Percentiles rank a stretch among this genome's conserved stretches.
Conservation (phyloP, 2,329 filamentous ascomycete species). For the Aureobasidium sp. region DNA sequence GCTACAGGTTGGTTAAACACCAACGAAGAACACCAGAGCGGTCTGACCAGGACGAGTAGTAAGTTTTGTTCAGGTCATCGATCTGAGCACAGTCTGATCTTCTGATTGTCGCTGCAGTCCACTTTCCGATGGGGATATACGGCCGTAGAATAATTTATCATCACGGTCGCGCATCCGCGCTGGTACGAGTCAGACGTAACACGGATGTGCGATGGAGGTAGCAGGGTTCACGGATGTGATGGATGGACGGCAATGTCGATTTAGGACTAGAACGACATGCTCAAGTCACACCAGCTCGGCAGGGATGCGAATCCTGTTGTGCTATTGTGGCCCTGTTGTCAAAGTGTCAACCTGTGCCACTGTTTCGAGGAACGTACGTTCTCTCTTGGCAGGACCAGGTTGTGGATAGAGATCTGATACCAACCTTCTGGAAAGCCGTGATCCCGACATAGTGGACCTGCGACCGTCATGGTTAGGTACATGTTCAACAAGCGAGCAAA, state of each 20-base stretch:
- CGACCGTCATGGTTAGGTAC: not conserved
- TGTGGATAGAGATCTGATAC: slow-evolving; percentile 12
- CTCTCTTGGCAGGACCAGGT: slow-evolving; percentile 11
- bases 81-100: not conserved
- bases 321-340: slow-evolving; percentile 1
- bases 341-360: slow-evolving; percentile 18
- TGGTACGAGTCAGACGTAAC: not conserved
- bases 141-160: not conserved
- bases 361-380: slow-evolving; percentile 1
- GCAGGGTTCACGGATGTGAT: not conserved
- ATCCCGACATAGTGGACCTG: slow-evolving; percentile 10
- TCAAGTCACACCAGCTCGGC: not conserved
- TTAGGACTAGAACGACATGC: not conserved
- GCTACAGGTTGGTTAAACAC: not conserved
- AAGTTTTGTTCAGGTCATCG: not conserved
- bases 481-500: not conserved
- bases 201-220: not conserved
- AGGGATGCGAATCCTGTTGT: not conserved
- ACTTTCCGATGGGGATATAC: not conserved
- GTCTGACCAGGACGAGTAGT: not conserved
- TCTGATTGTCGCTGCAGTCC: not conserved
- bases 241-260: not conserved
- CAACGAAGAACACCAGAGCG: not conserved
- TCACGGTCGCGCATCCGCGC: not conserved
- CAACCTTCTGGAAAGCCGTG: not conserved